Percentiles rank a stretch among this genome's conserved stretches.
Conservation (phyloP, 202 grass and related monocot genomes). For the Zizania palustris region DNA sequence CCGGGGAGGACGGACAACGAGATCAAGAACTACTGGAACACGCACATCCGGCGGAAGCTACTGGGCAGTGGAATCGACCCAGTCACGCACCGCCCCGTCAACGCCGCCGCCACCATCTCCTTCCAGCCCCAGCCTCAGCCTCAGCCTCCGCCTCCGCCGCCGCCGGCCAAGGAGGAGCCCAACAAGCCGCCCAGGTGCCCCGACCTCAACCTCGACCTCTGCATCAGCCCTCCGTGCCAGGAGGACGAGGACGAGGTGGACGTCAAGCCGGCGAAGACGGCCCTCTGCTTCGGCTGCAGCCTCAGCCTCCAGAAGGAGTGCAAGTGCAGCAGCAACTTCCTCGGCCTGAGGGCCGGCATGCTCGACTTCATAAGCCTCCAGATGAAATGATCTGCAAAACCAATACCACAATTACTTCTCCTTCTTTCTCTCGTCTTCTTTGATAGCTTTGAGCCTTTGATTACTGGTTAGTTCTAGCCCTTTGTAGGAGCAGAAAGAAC, state of each 20-base stretch:
- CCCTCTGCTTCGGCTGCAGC: conserved; percentile 64
- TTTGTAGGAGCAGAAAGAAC: conserved; percentile 20
- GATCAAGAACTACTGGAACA: conserved; percentile 99
- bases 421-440: not conserved
- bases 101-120: conserved; percentile 37
- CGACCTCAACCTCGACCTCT: conserved; percentile 90
- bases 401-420: too few species aligned
- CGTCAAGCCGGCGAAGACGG: conserved; percentile 39
- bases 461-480: not conserved
- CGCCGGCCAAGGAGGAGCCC: too few species aligned
- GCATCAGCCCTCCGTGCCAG: conserved; percentile 78
- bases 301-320: conserved; percentile 62
- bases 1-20: conserved; percentile 96
- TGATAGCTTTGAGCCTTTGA: not conserved
- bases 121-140: conserved; percentile 35
- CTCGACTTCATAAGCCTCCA: too few species aligned
- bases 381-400: too few species aligned
- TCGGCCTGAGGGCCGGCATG: too few species aligned
- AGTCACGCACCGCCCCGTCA: conserved; percentile 70
- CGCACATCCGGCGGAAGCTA: conserved; percentile 75
- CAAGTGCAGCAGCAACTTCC: conserved; percentile 32
- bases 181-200: conserved; percentile 50
- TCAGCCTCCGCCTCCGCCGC: too few species aligned
- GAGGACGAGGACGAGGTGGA: not conserved
- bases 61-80: conserved; percentile 68